A percentile compares a stretch with the other conserved stretches of the same genome.
Evolutionary conservation across 2,329 filamentous ascomycete genomes (phyloP).

Genomic region (Didymella arachidicola): DNA sequence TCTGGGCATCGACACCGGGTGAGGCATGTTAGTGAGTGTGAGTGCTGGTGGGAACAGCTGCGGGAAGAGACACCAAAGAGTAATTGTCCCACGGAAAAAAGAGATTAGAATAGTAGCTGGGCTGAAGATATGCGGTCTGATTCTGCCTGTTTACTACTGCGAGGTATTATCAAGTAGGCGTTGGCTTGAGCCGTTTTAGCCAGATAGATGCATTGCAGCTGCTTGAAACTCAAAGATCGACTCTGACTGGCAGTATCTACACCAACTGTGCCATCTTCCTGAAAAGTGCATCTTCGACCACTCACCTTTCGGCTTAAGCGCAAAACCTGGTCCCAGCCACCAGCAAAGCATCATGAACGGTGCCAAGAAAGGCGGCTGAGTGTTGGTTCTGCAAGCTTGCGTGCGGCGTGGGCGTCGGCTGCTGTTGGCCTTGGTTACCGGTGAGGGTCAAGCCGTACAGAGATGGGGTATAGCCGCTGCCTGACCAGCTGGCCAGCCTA

Average conservation of each 20-base stretch:
- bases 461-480: constrained; percentile 39
- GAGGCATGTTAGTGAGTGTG: constrained; percentile 28
- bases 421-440: constrained; percentile 31
- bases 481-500: constrained; percentile 31
- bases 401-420: constrained; percentile 34
- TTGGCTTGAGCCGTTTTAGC: constrained; percentile 23
- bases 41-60: constrained; percentile 10
- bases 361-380: constrained; percentile 43
- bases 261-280: constrained; percentile 33
- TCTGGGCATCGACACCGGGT: constrained; percentile 22
- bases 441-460: constrained; percentile 36
- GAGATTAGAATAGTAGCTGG: constrained; percentile 8
- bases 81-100: constrained; percentile 8
- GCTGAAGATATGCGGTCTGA: constrained; percentile 18
- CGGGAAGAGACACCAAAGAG: constrained; percentile 1
- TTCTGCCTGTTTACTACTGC: constrained; percentile 21
- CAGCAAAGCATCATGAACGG: constrained; percentile 20
- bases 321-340: constrained; percentile 31
- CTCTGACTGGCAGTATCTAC: constrained; percentile 34
- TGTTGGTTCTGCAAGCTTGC: constrained; percentile 27
- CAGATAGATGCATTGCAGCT: constrained; percentile 25
- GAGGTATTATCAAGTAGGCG: constrained; percentile 30
- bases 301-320: constrained; percentile 35
- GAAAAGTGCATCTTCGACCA: constrained; percentile 32
- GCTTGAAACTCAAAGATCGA: constrained; percentile 34